These are phyloP conservation scores for Salix purpurea DNA, from an alignment of 345 rosid genomes.

Conservation along the genomic window DNA sequence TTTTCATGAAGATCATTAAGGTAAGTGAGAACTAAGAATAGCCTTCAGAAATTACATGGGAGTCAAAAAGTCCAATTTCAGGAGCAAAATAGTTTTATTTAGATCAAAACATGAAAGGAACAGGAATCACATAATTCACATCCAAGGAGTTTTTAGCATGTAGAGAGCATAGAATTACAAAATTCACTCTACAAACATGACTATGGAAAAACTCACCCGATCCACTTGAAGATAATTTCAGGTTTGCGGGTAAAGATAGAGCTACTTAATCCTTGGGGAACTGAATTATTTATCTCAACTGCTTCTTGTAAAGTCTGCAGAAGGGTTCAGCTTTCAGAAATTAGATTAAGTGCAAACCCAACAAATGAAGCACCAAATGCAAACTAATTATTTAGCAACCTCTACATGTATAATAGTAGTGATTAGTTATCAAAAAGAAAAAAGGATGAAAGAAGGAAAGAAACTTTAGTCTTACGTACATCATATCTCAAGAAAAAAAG, in stretches of 20 bases:
- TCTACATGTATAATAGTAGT: background rate
- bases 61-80: background rate
- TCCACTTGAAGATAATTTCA: constrained; percentile 77
- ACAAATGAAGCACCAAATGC: background rate
- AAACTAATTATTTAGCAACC: background rate
- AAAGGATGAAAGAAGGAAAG: background rate
- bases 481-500: background rate
- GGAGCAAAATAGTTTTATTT: background rate
- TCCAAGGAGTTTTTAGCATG: background rate
- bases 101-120: background rate
- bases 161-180: background rate
- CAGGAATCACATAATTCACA: background rate
- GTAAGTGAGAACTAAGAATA: background rate
- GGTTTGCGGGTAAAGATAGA: constrained; percentile 83
- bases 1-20: background rate
- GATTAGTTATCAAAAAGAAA: background rate
- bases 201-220: constrained; percentile 48
- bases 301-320: constrained; percentile 78
- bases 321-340: constrained; percentile 8
- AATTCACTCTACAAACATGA: background rate
- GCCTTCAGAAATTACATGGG: background rate
- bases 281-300: constrained; percentile 81
- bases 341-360: background rate
- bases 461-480: background rate
- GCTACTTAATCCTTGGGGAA: constrained; percentile 94